Evolutionary conservation across 2,329 filamentous ascomycete genomes (phyloP).

Genomic region (Exophiala spinifera): DNA sequence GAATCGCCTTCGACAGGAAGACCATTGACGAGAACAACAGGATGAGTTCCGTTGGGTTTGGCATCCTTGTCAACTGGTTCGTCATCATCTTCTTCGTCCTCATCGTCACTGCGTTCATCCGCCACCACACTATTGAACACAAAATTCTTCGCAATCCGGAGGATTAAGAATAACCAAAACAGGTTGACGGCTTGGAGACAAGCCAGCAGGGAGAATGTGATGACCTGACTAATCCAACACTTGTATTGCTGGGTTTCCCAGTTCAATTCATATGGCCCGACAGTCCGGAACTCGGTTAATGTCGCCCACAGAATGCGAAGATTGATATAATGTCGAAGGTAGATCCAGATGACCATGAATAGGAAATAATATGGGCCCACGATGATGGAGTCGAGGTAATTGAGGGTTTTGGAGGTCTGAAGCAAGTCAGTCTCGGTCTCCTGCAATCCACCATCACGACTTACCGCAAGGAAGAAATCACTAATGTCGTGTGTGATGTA

Average conservation of each 20-base stretch:
- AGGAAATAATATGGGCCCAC: constrained; percentile 73
- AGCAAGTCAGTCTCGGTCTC: constrained; percentile 5
- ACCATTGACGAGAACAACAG: constrained; percentile 39
- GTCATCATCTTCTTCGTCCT: constrained; percentile 42
- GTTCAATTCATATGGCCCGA: constrained; percentile 35
- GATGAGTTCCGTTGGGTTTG: constrained; percentile 13
- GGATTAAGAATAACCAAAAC: constrained; percentile 35
- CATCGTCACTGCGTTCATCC: constrained; percentile 47
- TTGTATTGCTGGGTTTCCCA: constrained; percentile 40
- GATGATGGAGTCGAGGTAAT: constrained; percentile 73
- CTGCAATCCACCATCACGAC: constrained; percentile 31
- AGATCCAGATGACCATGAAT: constrained; percentile 78
- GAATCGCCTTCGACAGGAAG: constrained; percentile 34
- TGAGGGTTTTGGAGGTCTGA: constrained; percentile 78
- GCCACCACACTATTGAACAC: constrained; percentile 31
- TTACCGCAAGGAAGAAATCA: constrained; percentile 84
- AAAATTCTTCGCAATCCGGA: constrained; percentile 33
- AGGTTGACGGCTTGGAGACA: constrained; percentile 36
- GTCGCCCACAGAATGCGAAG: constrained; percentile 35
- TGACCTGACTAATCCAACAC: constrained; percentile 34
- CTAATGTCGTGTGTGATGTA: constrained; percentile 88
- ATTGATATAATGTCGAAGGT: constrained; percentile 69
- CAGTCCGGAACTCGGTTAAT: constrained; percentile 35
- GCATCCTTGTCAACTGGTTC: constrained; percentile 1
- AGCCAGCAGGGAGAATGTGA: constrained; percentile 35